Base-by-base conservation (phyloP, 176 grass and related monocot species). In the Urochloa ruziziensis region DNA sequence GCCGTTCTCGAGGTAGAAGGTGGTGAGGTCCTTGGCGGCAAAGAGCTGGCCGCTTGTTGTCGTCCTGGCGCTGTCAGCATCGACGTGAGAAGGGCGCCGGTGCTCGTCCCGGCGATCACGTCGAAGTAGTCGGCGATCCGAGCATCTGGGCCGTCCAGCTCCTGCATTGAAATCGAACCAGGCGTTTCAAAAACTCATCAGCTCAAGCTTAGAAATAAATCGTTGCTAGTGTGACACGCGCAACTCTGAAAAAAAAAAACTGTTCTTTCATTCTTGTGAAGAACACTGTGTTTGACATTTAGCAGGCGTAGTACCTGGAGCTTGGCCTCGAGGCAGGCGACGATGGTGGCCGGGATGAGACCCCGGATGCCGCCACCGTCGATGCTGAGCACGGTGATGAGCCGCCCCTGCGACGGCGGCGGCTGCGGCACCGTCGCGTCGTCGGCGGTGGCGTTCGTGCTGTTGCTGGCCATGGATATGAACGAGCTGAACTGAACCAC, bases 291-390 rank as follows among this genome's bases (percentile, higher is more conserved):
- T 2, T 46, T 14, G 10, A 15, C 12, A 2, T 1, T 6, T 19
- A 7, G 16, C 17, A 21, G 13, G 44, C 6, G n/a, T n/a, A n/a
- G n/a, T 56, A 57, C 88, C 80, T 90, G 92, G 43, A 94, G 84
- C 78, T 94, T 82, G 27, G 77, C 35, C 80, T 94, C 93, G 53
- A 94, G 93, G 33, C 35, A 88, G 28, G 37, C 67, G n/a, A 94
- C 67, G 78, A 94, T 86, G 46, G 87, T 92, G 2, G 84, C 85
- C 13, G 93, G 93, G 54, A 92, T 95, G 43, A 95, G 77, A 0
- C 93, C 93, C 8, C 93, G 85, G 74, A 95, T 89, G 60, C 93
- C 93, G 53, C 93, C 93, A 48, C 90, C 93, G 21, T 95, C 93
- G 66, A 95, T 95, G 78, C 90, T 90, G 35, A 95, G 87, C 10